Evolutionary conservation across 192 early-diverging fungal genomes (phyloP).

Genomic region (Umbelopsis isabellina): DNA sequence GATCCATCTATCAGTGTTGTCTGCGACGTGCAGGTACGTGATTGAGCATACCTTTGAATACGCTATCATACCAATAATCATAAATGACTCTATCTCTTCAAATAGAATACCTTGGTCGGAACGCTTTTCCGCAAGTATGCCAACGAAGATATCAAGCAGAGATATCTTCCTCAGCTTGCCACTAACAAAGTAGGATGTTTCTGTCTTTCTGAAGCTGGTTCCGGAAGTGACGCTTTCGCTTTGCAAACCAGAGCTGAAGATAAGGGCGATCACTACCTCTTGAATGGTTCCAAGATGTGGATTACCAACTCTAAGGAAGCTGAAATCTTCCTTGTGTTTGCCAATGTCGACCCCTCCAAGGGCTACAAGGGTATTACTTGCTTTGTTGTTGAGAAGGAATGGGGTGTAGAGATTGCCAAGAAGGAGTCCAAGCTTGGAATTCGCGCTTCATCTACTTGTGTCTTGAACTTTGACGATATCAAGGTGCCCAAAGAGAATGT

Average conservation of each 20-base stretch:
- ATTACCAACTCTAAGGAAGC: conserved; percentile 96
- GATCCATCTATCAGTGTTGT: conserved; percentile 90
- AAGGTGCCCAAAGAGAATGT: conserved; percentile 83
- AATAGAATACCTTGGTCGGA: conserved; percentile 93
- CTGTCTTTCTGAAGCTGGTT: conserved; percentile 90
- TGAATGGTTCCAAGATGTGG: conserved; percentile 93
- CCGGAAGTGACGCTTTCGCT: conserved; percentile 76
- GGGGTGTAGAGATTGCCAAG: conserved; percentile 22
- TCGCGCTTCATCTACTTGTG: conserved; percentile 94
- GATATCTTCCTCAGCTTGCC: conserved; percentile 85
- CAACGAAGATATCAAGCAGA: conserved; percentile 70
- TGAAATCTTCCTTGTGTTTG: conserved; percentile 96
- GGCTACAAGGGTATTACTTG: conserved; percentile 98
- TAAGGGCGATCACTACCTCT: conserved; percentile 86
- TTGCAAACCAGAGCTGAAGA: conserved; percentile 76
- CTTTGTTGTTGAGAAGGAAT: conserved; percentile 86
- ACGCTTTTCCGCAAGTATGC: conserved; percentile 90
- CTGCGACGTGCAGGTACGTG: conserved; percentile 83
- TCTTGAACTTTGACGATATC: conserved; percentile 91
- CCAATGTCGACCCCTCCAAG: conserved; percentile 91
- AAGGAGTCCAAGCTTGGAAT: conserved; percentile 77
- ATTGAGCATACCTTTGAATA: background rate
- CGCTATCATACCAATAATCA: background rate
- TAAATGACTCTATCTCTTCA: background rate
- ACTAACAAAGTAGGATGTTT: conserved; percentile 89